Conservation (phyloP, 345 rosid species). For the Geranium brycei region DNA sequence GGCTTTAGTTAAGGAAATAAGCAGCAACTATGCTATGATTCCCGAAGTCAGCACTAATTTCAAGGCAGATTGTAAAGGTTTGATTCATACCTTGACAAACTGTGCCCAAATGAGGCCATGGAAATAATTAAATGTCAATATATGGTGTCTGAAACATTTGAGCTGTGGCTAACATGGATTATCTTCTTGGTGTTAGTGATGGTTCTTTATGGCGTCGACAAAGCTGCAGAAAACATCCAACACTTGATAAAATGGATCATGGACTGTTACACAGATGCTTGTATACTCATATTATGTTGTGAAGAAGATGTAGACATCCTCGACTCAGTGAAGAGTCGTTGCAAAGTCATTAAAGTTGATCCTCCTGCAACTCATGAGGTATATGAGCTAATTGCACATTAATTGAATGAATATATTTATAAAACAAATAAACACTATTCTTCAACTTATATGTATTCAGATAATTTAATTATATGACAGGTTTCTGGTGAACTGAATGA, state of each 20-base stretch:
- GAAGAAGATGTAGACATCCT: conserved; percentile 41
- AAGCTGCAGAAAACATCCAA: conserved; percentile 37
- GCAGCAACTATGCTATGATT: conserved; percentile 18
- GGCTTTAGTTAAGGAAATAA: conserved; percentile 52
- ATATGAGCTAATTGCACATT: conserved; percentile 9
- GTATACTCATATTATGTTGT: conserved; percentile 48
- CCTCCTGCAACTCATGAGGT: conserved; percentile 59
- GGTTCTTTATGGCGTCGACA: conserved; percentile 42
- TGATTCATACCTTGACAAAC: neutral
- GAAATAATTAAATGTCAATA: neutral
- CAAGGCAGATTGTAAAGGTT: conserved; percentile 47
- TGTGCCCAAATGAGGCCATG: neutral
- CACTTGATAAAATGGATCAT: conserved; percentile 60
- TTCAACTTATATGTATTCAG: neutral
- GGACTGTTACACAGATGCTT: conserved; percentile 50
- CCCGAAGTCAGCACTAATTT: conserved; percentile 41
- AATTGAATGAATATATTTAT: neutral
- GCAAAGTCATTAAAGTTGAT: conserved; percentile 37
- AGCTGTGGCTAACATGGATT: conserved; percentile 8
- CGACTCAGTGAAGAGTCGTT: conserved; percentile 39
- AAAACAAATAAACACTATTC: neutral
- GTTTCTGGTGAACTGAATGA: too few species aligned
- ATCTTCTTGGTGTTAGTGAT: conserved; percentile 28
- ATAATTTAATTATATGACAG: too few species aligned
- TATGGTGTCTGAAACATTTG: neutral